Evolutionary conservation across 2,329 filamentous ascomycete species (phyloP).

Genomic region (Cladorrhinum sp.): DNA sequence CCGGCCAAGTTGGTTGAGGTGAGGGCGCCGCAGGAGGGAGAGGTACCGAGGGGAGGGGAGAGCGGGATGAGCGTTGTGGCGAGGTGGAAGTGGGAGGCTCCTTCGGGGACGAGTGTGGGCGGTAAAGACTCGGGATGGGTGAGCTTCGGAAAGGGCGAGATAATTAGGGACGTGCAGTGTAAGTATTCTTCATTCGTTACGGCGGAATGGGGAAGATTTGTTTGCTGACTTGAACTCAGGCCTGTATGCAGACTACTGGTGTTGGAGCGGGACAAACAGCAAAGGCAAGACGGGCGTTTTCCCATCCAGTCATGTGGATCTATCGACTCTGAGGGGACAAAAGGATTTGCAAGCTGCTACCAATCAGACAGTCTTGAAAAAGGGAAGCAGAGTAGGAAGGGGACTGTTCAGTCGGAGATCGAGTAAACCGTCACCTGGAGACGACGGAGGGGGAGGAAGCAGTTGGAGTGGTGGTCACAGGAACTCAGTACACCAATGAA

Average conservation of each 20-base stretch:
- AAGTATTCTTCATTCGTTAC: conserved; percentile 31
- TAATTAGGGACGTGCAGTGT: conserved; percentile 62
- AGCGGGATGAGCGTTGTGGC: conserved; percentile 48
- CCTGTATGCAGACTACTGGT: conserved; percentile 35
- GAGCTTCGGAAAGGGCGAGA: conserved; percentile 64
- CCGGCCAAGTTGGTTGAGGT: conserved; percentile 48
- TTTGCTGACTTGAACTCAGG: conserved; percentile 5
- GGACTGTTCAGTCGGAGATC: neutral
- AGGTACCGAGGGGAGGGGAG: conserved; percentile 46
- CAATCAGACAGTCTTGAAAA: neutral
- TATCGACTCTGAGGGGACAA: conserved; percentile 14
- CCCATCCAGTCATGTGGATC: conserved; percentile 25
- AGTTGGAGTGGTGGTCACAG: neutral
- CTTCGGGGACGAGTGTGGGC: conserved; percentile 37
- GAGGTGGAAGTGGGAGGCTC: conserved; percentile 50
- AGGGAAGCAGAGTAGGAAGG: neutral
- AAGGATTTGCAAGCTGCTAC: neutral
- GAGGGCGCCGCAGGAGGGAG: conserved; percentile 43
- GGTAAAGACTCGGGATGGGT: conserved; percentile 44
- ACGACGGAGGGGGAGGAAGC: neutral
- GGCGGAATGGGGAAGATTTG: neutral
- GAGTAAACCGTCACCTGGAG: neutral
- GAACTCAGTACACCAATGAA: neutral
- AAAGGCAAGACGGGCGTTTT: conserved; percentile 36
- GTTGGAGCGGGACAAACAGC: conserved; percentile 36